Percentiles rank a stretch among this genome's conserved stretches.
Evolutionary conservation across 2,329 filamentous ascomycete species (phyloP).

Genomic region (Penicillium glabrum): DNA sequence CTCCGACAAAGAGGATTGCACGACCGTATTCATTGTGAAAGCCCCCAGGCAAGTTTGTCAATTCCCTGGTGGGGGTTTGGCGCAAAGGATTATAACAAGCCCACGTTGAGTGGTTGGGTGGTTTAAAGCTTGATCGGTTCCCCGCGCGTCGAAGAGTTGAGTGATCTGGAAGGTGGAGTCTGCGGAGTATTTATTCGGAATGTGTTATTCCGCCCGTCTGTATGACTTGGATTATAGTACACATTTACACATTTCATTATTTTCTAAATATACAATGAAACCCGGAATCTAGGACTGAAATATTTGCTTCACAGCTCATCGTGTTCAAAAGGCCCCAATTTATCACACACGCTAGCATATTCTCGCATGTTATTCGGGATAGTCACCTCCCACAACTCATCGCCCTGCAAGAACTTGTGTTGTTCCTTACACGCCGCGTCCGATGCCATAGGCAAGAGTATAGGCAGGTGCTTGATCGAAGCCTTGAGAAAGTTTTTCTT

Average conservation of each 20-base stretch:
- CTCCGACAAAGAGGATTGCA: constrained; percentile 40
- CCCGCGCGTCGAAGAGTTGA: not conserved
- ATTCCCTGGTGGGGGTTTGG: not conserved
- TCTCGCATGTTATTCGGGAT: constrained; percentile 37
- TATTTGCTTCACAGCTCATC: constrained; percentile 15
- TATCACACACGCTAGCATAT: constrained; percentile 32
- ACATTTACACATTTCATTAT: not conserved
- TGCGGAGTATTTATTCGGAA: not conserved
- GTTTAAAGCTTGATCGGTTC: not conserved
- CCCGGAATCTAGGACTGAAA: not conserved
- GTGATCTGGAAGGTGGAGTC: not conserved
- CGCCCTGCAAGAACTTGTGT: constrained; percentile 28
- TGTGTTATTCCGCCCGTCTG: not conserved
- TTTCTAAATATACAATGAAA: not conserved
- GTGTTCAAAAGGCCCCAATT: constrained; percentile 20
- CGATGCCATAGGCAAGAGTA: constrained; percentile 31
- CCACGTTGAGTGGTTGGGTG: not conserved
- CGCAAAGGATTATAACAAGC: not conserved
- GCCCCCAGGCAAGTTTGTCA: not conserved
- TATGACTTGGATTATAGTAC: not conserved
- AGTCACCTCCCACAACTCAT: constrained; percentile 33
- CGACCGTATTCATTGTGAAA: constrained; percentile 38
- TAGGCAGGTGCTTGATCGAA: constrained; percentile 29
- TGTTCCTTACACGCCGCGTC: constrained; percentile 33
- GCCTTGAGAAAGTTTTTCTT: constrained; percentile 34